phyloP scores from a whole-genome alignment of 495 filamentous ascomycete genomes.

The Annulohypoxylon bovei region DNA sequence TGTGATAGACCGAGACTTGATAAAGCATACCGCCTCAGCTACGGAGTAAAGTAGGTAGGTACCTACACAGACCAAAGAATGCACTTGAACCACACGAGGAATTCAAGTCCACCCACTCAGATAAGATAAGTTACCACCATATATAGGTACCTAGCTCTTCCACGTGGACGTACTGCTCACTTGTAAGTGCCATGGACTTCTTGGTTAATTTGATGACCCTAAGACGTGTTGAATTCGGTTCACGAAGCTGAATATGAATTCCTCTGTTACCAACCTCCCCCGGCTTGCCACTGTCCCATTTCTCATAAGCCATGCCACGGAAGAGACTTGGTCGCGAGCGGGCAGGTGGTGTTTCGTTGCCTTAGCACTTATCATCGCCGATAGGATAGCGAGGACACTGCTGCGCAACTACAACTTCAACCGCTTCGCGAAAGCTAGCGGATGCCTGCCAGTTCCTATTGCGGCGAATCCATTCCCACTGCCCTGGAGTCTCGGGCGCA shows the following conservation, averaged over 20 bases:
- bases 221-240: not conserved
- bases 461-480: conserved; percentile 18
- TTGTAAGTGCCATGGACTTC: not conserved
- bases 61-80: not conserved
- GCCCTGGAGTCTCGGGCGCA: not conserved
- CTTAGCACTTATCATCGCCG: not conserved
- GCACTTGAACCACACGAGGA: no score
- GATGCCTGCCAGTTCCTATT: conserved; percentile 1
- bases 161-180: not conserved
- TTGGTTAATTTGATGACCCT: not conserved
- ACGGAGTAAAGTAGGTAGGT: no score
- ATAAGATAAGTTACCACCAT: not conserved
- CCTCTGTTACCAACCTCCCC: not conserved
- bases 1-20: not conserved
- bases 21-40: no score
- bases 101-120: not conserved
- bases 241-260: conserved; percentile 1
- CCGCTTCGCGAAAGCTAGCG: conserved; percentile 15
- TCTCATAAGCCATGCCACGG: not conserved
- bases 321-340: conserved; percentile 1
- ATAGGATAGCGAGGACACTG: conserved; percentile 2
- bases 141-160: not conserved
- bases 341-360: conserved; percentile 2
- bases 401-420: conserved; percentile 9
- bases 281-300: no score